Conservation (phyloP, 139 green algal genomes). For the Chlorella sp. region DNA sequence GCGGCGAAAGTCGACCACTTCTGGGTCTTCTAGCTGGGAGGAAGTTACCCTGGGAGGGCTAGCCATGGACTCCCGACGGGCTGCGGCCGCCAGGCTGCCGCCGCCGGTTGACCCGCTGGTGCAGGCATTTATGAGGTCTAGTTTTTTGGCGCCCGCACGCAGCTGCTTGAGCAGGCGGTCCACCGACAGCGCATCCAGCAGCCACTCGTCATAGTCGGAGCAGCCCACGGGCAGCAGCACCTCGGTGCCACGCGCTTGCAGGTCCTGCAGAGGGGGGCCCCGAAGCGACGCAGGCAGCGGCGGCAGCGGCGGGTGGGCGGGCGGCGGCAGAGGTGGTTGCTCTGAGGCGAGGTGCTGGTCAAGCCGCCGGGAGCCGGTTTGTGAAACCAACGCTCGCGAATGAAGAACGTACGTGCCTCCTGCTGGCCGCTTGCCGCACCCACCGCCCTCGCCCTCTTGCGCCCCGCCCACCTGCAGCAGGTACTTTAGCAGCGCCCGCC, state of each 20-base stretch:
- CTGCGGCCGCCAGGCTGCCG: neutral
- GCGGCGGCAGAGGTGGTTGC: neutral
- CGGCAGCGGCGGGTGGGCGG: neutral
- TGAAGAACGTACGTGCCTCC: neutral
- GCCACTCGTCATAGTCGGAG: conserved; percentile 62
- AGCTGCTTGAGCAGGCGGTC: conserved; percentile 45
- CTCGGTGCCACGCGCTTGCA: conserved; percentile 38
- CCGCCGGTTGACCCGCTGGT: neutral
- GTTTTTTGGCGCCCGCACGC: neutral
- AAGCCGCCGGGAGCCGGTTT: neutral
- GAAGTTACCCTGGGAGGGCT: neutral
- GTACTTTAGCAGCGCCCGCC: conserved; percentile 9
- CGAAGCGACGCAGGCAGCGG: neutral
- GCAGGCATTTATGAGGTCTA: conserved; percentile 34
- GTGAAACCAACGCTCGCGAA: neutral
- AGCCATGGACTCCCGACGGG: neutral
- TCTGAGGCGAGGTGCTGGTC: neutral
- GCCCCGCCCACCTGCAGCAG: neutral
- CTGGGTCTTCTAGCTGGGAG: neutral
- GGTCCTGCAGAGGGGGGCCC: conserved; percentile 26
- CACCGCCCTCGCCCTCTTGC: neutral
- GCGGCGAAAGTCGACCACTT: neutral
- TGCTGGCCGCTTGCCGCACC: neutral
- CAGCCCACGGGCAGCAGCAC: conserved; percentile 66
- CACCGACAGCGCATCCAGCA: conserved; percentile 62